A percentile compares a stretch with the other conserved stretches of the same genome.
phyloP scores from a whole-genome alignment of 495 filamentous ascomycete genomes.

The Penicillium goetzii region DNA sequence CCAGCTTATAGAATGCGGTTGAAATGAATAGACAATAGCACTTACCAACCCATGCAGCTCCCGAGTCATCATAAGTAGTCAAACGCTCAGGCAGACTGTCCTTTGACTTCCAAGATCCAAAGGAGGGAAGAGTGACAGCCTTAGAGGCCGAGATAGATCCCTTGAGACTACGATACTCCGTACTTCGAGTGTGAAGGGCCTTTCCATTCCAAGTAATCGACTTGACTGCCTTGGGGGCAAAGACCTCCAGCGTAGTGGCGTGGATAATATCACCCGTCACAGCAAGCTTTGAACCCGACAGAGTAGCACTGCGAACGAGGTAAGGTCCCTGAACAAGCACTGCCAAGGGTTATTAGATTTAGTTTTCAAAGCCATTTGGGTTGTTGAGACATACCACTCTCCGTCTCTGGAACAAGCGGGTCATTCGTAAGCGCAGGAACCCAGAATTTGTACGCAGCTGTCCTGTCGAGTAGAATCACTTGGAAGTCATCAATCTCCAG shows the following conservation, averaged over 20 bases:
- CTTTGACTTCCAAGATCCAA: constrained; percentile 65
- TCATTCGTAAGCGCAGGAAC: constrained; percentile 56
- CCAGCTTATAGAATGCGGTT: not conserved
- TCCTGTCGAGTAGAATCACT: constrained; percentile 55
- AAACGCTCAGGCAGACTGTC: constrained; percentile 72
- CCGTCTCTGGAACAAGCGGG: constrained; percentile 50
- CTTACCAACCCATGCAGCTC: constrained; percentile 57
- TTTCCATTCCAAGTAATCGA: constrained; percentile 62
- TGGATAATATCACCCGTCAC: constrained; percentile 68
- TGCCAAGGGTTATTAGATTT: constrained; percentile 9
- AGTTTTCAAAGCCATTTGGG: not conserved
- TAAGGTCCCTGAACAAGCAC: constrained; percentile 66
- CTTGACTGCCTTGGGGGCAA: constrained; percentile 54
- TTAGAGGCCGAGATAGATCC: constrained; percentile 48
- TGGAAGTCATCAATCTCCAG: constrained; percentile 49
- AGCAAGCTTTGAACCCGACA: constrained; percentile 51
- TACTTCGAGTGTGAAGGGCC: constrained; percentile 37
- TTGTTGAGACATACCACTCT: constrained; percentile 40
- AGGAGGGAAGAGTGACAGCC: constrained; percentile 53
- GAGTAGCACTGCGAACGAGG: constrained; percentile 63
- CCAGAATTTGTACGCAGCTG: constrained; percentile 59
- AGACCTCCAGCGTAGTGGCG: constrained; percentile 62
- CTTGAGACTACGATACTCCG: constrained; percentile 53
- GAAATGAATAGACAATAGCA: not conserved
- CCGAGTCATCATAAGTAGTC: constrained; percentile 62